Evolutionary conservation across 2,329 filamentous ascomycete species (phyloP).

Genomic region (Bipolaris sorokiniana): DNA sequence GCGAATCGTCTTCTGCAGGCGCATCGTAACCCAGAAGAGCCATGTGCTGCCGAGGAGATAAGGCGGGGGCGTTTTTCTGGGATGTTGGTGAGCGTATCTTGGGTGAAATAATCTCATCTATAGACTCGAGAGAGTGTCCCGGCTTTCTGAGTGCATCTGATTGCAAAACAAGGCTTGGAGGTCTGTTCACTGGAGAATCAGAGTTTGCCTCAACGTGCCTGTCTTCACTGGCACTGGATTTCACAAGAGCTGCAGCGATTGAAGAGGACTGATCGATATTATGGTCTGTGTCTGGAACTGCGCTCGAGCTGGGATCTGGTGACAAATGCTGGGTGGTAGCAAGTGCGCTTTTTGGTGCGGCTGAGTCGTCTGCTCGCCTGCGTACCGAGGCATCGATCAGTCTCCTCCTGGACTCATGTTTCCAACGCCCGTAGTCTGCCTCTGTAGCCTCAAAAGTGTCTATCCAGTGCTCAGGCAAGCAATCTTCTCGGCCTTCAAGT

Average conservation of each 20-base stretch:
- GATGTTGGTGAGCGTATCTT: background rate
- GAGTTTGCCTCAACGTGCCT: background rate
- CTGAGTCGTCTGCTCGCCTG: slow-evolving; percentile 27
- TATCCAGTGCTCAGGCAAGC: slow-evolving; percentile 84
- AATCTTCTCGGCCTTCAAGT: slow-evolving; percentile 82
- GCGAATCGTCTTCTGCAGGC: background rate
- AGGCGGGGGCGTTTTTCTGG: background rate
- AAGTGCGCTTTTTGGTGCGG: background rate
- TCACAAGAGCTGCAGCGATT: background rate
- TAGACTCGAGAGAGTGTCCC: slow-evolving; percentile 6
- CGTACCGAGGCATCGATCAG: slow-evolving; percentile 69
- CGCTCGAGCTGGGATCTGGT: background rate
- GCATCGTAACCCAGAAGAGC: background rate
- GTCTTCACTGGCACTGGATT: background rate
- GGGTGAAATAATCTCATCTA: background rate
- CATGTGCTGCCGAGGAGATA: background rate
- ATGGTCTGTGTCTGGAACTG: background rate
- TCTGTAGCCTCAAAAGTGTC: slow-evolving; percentile 84
- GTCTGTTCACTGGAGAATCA: background rate
- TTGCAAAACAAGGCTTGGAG: background rate
- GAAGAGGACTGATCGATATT: background rate
- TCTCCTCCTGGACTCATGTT: slow-evolving; percentile 74
- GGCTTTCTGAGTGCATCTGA: background rate
- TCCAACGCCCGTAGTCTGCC: slow-evolving; percentile 79
- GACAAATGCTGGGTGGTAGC: background rate